Percentiles rank a stretch among this genome's conserved stretches.
Evolutionary conservation across 805 yeast genomes (phyloP).

Genomic region (Lachancea nothofagi): DNA sequence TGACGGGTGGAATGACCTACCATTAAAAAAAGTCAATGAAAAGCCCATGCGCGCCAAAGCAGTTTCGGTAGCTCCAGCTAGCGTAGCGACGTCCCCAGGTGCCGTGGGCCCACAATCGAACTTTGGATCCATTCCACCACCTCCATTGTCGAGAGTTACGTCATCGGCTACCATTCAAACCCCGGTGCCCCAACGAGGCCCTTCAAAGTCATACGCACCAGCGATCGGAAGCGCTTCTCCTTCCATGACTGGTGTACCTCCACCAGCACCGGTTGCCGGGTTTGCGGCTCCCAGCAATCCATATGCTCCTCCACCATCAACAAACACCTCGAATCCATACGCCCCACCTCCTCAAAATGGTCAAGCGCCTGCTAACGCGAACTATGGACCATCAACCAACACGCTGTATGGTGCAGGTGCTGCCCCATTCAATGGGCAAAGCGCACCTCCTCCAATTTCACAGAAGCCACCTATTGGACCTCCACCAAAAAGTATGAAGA

Average conservation of each 20-base stretch:
- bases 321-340: constrained; percentile 18
- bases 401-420: not conserved
- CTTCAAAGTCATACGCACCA: constrained; percentile 13
- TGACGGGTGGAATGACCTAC: constrained; percentile 36
- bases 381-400: not conserved
- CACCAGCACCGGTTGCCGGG: constrained; percentile 19
- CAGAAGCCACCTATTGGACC: constrained; percentile 31
- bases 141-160: constrained; percentile 26
- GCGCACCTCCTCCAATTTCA: constrained; percentile 16
- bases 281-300: constrained; percentile 35
- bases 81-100: constrained; percentile 12
- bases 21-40: constrained; percentile 27
- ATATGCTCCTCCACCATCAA: constrained; percentile 34
- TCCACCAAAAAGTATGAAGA: constrained; percentile 28
- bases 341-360: constrained; percentile 28
- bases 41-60: constrained; percentile 33
- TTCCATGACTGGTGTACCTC: constrained; percentile 35
- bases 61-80: constrained; percentile 34
- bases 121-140: constrained; percentile 21
- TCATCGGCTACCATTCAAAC: constrained; percentile 20
- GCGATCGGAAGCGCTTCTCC: constrained; percentile 24
- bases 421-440: constrained; percentile 2
- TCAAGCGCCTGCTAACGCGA: not conserved
- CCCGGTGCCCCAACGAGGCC: constrained; percentile 22
- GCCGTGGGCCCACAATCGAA: constrained; percentile 8